phyloP scores from a whole-genome alignment of 73 alveolate genomes.

The Paramecium biaurelia region DNA sequence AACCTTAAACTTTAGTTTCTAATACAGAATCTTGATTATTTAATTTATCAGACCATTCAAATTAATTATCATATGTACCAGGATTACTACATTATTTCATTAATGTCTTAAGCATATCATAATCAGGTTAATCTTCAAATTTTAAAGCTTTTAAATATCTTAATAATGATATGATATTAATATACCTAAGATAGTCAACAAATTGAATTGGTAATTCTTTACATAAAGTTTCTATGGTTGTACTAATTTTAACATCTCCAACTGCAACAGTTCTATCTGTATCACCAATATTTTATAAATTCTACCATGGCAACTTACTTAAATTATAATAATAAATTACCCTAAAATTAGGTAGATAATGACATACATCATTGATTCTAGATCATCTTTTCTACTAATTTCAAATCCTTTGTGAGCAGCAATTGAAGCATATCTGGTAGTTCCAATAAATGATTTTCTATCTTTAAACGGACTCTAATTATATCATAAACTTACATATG shows the following conservation, averaged over 20 bases:
- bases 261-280: conserved; percentile 55
- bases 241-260: neutral
- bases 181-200: neutral
- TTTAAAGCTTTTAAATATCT: neutral
- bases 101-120: neutral
- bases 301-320: conserved; percentile 81
- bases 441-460: conserved; percentile 61
- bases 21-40: neutral
- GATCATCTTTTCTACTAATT: conserved; percentile 77
- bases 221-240: neutral
- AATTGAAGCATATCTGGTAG: conserved; percentile 82
- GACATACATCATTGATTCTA: conserved; percentile 73
- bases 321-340: conserved; percentile 87
- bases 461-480: conserved; percentile 38
- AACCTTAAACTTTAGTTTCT: neutral
- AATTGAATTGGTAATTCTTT: neutral
- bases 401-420: conserved; percentile 77
- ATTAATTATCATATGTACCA: neutral
- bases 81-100: neutral
- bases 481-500: neutral
- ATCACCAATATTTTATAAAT: conserved; percentile 51
- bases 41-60: conserved; percentile 20
- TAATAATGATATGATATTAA: too few species aligned
- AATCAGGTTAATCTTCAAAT: conserved; percentile 27
- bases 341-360: conserved; percentile 73